Conservation (phyloP, 164 flowering plant species). For the Malania oleifera region DNA sequence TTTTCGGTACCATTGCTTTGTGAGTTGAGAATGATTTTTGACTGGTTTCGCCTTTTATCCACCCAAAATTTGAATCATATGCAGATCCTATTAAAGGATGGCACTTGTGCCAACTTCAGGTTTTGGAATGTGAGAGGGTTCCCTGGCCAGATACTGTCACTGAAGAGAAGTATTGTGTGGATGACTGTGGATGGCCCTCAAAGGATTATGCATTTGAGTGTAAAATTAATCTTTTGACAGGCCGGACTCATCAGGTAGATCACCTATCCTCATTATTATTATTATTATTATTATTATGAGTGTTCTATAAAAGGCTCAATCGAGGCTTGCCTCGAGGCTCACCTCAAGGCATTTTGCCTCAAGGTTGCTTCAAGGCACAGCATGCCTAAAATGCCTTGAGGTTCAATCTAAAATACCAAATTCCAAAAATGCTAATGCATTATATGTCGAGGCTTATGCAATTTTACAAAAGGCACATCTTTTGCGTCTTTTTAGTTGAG, state of each 20-base stretch:
- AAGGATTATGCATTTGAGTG: constrained; percentile 80
- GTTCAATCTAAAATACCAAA: too few relatives aligned
- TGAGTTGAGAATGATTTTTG: constrained; percentile 1
- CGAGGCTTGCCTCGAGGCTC: too few relatives aligned
- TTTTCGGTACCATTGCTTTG: too few relatives aligned
- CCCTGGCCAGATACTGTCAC: constrained; percentile 63
- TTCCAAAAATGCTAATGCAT: too few relatives aligned
- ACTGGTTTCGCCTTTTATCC: constrained; percentile 1
- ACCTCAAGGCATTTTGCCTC: too few relatives aligned
- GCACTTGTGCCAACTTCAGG: constrained; percentile 80
- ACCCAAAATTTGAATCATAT: constrained; percentile 4
- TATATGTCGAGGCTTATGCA: too few relatives aligned
- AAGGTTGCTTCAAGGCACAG: too few relatives aligned
- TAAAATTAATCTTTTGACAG: constrained; percentile 86
- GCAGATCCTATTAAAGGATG: constrained; percentile 68
- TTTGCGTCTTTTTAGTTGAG: too few relatives aligned
- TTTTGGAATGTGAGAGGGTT: constrained; percentile 78
- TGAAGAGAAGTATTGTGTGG: constrained; percentile 49
- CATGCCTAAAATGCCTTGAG: too few relatives aligned
- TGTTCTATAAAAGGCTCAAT: too few relatives aligned
- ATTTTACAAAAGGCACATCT: too few relatives aligned
- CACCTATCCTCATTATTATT: background rate
- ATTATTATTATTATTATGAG: background rate
- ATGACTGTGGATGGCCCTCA: constrained; percentile 75
- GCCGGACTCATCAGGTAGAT: constrained; percentile 89